These are phyloP conservation scores for Laetiporus sulphureus DNA, from an alignment of 1,284 basidiomycete species.

Conservation along the genomic window DNA sequence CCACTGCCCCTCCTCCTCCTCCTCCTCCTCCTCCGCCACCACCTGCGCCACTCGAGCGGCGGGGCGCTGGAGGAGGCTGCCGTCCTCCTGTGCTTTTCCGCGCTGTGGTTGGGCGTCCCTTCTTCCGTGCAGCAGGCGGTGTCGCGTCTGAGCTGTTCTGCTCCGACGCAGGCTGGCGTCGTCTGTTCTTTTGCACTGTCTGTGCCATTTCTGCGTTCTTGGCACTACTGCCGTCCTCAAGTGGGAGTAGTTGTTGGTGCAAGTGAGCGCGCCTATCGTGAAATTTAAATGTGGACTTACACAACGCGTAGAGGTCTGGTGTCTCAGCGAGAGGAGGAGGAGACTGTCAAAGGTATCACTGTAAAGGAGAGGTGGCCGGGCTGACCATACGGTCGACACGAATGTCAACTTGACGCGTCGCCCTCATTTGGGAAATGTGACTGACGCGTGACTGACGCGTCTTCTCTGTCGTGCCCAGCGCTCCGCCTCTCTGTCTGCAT, in stretches of 20 bases:
- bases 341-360: constrained; percentile 5
- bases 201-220: constrained; percentile 21
- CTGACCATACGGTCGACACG: constrained; percentile 1
- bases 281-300: constrained; percentile 8
- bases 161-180: constrained; percentile 17
- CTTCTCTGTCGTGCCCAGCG: too few relatives aligned
- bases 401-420: constrained; percentile 8
- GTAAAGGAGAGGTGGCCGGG: neutral
- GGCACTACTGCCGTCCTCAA: neutral
- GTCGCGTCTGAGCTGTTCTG: constrained; percentile 34
- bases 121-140: constrained; percentile 41
- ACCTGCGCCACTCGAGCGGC: constrained; percentile 6
- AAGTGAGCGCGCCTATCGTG: constrained; percentile 4
- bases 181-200: constrained; percentile 28
- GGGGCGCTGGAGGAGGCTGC: constrained; percentile 30
- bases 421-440: constrained; percentile 3
- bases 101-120: constrained; percentile 44
- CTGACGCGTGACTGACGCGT: constrained; percentile 2
- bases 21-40: constrained; percentile 13
- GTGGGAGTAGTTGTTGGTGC: neutral
- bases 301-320: constrained; percentile 5
- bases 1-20: constrained; percentile 12
- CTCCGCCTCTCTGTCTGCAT: too few relatives aligned
- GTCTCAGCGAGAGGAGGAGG: constrained; percentile 1
- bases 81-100: constrained; percentile 70